Evolutionary conservation across 805 yeast species (phyloP).

Genomic region (Suhomyces sp.): DNA sequence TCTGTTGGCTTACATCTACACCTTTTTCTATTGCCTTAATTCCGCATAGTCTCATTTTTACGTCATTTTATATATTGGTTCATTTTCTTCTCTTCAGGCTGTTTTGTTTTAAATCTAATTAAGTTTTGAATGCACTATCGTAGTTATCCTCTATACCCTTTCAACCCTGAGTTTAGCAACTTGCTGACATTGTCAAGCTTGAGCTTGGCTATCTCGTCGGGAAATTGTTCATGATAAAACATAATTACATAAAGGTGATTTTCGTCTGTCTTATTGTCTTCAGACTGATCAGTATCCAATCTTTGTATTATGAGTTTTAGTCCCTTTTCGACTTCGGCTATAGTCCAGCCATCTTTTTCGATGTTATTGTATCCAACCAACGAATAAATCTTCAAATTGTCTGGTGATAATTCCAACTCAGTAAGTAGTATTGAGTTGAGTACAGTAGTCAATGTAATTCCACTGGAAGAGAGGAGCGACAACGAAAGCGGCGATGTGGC

Average conservation of each 20-base stretch:
- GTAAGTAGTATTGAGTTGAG: slow-evolving; percentile 14
- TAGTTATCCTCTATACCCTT: slow-evolving; percentile 22
- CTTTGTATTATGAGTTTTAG: slow-evolving; percentile 26
- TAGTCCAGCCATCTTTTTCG: slow-evolving; percentile 24
- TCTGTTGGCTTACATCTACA: neutral
- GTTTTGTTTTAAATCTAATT: neutral
- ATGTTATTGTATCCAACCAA: slow-evolving; percentile 33
- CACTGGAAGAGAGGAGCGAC: slow-evolving; percentile 34
- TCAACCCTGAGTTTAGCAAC: slow-evolving; percentile 32
- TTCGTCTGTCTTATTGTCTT: slow-evolving; percentile 2
- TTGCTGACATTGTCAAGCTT: slow-evolving; percentile 29
- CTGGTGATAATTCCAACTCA: slow-evolving; percentile 17
- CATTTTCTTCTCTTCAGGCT: neutral
- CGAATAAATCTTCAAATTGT: slow-evolving; percentile 32
- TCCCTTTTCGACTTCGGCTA: slow-evolving; percentile 27
- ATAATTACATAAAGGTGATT: slow-evolving; percentile 26
- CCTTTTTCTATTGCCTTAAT: neutral
- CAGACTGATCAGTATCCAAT: slow-evolving; percentile 9
- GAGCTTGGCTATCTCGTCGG: slow-evolving; percentile 34
- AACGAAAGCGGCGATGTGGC: slow-evolving; percentile 25
- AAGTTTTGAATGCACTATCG: neutral
- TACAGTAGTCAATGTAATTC: slow-evolving; percentile 41
- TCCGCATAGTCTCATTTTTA: neutral
- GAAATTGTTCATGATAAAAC: slow-evolving; percentile 27
- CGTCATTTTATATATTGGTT: slow-evolving; percentile 1